Base-by-base conservation (phyloP, 2,329 filamentous ascomycete species). In the Cadophora luteo-olivacea region DNA sequence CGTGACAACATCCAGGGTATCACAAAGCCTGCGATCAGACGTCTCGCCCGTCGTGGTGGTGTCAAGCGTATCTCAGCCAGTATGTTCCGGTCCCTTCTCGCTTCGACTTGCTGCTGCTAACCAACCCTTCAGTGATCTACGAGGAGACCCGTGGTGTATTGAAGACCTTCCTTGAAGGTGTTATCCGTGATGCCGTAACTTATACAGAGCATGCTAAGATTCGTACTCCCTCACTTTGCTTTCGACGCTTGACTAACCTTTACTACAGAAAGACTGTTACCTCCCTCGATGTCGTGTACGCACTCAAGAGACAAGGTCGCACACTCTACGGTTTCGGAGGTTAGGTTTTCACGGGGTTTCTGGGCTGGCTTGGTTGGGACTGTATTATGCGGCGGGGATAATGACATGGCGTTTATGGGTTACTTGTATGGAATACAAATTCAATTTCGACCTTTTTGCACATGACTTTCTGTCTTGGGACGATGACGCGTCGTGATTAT, bases 1-100 rank as follows among this genome's bases (percentile, higher is more conserved):
- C 93, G 94, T 85, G 94, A 97, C 92, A 97, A 97, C 92, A 97
- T 97, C 81, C 94, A 97, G 87, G 94, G 94, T 86, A 97, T 97
- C 82, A 97, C 94, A 81, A 97, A 97, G 92, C 94, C 94, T 79
- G 94, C 94, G 79, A 97, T 97, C 85, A 92, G 94, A 80, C 94
- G 94, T 97, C 94, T 97, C 82, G 94, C 94, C 75, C 94, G 94
- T 86, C 94, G 94, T 96, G 94, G 94, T 84, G 94, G 94, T 94
- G 94, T 97, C 89, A 97, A 97, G 93, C 94, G 94, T 97, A 97
- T 97, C 80, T 97, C 94, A 79, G 94, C 94, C 69, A 52, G 60
- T 66, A 54, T 49, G 67, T 64, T 29, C 75, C 19, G 87, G 86
- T 92, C 89, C 89, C 81, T 92, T 92, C 12, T 14, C 88, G 12